Evolutionary conservation across 768 basidiomycete species (phyloP).

Genomic region (Russula brevipes): DNA sequence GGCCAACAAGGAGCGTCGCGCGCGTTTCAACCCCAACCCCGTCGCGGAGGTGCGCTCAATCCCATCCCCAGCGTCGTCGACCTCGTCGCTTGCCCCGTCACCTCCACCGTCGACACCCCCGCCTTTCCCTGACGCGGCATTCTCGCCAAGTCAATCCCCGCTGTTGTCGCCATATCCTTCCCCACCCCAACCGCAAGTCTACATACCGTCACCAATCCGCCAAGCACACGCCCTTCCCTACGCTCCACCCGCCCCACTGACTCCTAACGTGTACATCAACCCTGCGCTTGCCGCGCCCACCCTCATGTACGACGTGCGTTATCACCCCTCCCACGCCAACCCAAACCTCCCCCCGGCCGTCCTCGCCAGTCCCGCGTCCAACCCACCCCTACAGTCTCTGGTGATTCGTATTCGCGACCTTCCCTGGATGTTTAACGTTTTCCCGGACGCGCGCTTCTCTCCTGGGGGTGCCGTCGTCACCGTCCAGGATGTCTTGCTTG

Average conservation of each 20-base stretch:
- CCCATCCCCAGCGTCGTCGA: constrained; percentile 10
- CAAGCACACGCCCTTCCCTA: neutral
- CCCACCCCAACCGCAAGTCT: neutral
- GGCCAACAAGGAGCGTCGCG: constrained; percentile 4
- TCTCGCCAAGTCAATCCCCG: constrained; percentile 8
- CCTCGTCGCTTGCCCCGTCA: constrained; percentile 8
- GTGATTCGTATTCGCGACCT: constrained; percentile 3
- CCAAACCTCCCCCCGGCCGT: neutral
- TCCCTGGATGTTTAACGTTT: constrained; percentile 3
- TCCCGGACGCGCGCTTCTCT: neutral
- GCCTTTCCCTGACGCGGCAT: constrained; percentile 6
- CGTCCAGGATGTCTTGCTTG: constrained; percentile 3
- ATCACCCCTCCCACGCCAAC: neutral
- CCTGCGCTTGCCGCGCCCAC: neutral
- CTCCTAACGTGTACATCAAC: neutral
- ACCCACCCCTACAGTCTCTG: neutral
- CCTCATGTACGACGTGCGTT: constrained; percentile 6
- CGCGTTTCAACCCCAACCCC: constrained; percentile 18
- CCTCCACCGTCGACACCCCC: constrained; percentile 17
- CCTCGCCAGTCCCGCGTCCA: constrained; percentile 1
- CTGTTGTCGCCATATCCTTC: neutral
- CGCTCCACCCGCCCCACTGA: constrained; percentile 2
- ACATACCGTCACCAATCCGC: constrained; percentile 2
- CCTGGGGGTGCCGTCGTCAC: constrained; percentile 9
- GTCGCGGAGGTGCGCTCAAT: constrained; percentile 15